These are phyloP conservation scores for Cucurbitaria berberidis DNA, from an alignment of 2,329 filamentous ascomycete species.

Conservation along the genomic window DNA sequence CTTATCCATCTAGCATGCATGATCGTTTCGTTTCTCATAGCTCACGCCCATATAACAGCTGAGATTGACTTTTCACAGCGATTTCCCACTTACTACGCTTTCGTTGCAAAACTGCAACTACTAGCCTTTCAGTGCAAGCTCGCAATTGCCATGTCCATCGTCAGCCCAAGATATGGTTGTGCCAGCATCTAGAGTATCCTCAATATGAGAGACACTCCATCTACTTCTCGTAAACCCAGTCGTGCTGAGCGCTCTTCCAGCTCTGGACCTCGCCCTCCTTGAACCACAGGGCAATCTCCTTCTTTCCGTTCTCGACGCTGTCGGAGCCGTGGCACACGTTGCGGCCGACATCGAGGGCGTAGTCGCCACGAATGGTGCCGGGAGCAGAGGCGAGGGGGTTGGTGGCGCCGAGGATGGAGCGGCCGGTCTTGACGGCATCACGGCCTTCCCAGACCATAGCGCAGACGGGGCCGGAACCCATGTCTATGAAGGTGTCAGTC, in stretches of 20 bases:
- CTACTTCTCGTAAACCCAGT: constrained; percentile 97
- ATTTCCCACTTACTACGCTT: neutral
- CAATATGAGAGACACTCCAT: neutral
- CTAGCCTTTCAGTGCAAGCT: neutral
- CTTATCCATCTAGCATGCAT: constrained; percentile 16
- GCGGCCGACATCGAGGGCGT: constrained; percentile 86
- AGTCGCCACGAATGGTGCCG: constrained; percentile 98
- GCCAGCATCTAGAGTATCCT: neutral
- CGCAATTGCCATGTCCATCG: neutral
- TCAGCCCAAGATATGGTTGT: neutral
- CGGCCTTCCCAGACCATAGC: constrained; percentile 99
- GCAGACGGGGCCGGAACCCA: constrained; percentile 94
- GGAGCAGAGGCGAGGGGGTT: constrained; percentile 94
- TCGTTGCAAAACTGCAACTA: constrained; percentile 4
- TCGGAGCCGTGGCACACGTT: constrained; percentile 99
- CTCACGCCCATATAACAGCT: constrained; percentile 1
- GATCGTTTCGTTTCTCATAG: constrained; percentile 32
- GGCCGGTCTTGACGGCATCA: constrained; percentile 98
- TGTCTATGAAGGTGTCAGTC: constrained; percentile 66
- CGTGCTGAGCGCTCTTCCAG: constrained; percentile 84
- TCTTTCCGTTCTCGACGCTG: constrained; percentile 97
- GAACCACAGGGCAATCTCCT: constrained; percentile 99
- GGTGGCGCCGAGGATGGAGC: constrained; percentile 95
- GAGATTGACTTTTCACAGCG: neutral
- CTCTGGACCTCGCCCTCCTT: constrained; percentile 80